Evolutionary conservation across 257 asterid species (phyloP), one percentile per base, ranked within the genome.

Genomic region (Nicotiana paniculata): DNA sequence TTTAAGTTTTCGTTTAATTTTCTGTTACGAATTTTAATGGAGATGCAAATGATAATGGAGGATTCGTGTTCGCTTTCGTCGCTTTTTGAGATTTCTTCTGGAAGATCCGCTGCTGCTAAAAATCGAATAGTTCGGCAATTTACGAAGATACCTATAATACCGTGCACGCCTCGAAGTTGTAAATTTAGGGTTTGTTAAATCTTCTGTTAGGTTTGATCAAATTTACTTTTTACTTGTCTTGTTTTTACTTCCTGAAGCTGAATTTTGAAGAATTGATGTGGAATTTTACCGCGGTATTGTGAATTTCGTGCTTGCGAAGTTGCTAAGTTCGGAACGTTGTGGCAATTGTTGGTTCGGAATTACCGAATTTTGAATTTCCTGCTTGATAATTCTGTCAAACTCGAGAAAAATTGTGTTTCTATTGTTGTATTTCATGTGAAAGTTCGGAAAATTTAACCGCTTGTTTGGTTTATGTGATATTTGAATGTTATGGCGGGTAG

Each of bases 101-200:
- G 91, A 77, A 90, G 90, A 83, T 86, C 88, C 85, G 86, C 88
- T 85, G 86, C 88, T 12, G 86, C 93, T 59, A 94, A 89, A 26
- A 89, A 89, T 83, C 97, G 97, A 90, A 91, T 90, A 91, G 74
- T 90, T 82, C 85, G 81, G 67, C 84, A 89, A 77, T 85, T 84
- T 86, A 88, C 81, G 24, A 89, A 83, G 32, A 90, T 86, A 37
- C 89, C 85, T 81, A 85, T 85, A 87, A 91, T 87, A 90, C 98
- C 88, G 48, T 77, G 81, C 68, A 88, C 81, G 69, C 93, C 97
- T 82, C 93, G 88, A 3, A 24, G 89, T 88, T 90, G 97, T 88
- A 93, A 90, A 79, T 93, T 93, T 89, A 91, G 95, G 93, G 89
- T 80, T 89, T 85, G n/a, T 77, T 90, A 83, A 88, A 88, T 43